These are phyloP conservation scores for Begonia loranthoides DNA, from an alignment of 306 rosid genomes.

Conservation along the genomic window DNA sequence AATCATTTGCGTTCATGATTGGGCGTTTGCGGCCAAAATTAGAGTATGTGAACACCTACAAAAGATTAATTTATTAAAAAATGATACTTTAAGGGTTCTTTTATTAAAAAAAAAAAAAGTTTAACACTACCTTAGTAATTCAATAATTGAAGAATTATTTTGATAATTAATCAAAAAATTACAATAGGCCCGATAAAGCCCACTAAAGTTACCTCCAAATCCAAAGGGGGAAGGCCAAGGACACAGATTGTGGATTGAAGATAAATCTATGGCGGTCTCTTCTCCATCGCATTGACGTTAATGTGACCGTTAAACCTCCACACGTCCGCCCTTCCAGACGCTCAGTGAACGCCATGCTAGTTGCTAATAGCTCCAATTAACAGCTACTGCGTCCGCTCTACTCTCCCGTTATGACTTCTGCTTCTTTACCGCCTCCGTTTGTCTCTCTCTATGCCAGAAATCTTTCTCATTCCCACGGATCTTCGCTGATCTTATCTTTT, in stretches of 20 bases:
- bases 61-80: too few species aligned
- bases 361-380: too few species aligned
- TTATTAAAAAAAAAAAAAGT: too few species aligned
- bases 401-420: constrained; percentile 32
- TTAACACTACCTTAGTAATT: too few species aligned
- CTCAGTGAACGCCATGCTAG: constrained; percentile 5
- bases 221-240: not conserved
- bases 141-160: too few species aligned
- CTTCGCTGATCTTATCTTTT: constrained; percentile 27
- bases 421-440: constrained; percentile 27
- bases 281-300: constrained; percentile 8
- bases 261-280: not conserved
- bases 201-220: not conserved
- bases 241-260: constrained; percentile 8
- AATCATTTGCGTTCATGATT: too few species aligned
- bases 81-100: too few species aligned
- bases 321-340: not conserved
- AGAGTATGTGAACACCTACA: too few species aligned
- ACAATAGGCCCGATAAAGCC: not conserved
- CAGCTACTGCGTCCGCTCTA: too few species aligned
- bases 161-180: too few species aligned
- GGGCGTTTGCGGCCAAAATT: too few species aligned
- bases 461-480: constrained; percentile 19
- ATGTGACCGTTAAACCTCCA: constrained; percentile 10
- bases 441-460: constrained; percentile 11